A percentile compares a stretch with the other conserved stretches of the same genome.
phyloP scores from a whole-genome alignment of 345 rosid species.

The Boechera retrofracta region DNA sequence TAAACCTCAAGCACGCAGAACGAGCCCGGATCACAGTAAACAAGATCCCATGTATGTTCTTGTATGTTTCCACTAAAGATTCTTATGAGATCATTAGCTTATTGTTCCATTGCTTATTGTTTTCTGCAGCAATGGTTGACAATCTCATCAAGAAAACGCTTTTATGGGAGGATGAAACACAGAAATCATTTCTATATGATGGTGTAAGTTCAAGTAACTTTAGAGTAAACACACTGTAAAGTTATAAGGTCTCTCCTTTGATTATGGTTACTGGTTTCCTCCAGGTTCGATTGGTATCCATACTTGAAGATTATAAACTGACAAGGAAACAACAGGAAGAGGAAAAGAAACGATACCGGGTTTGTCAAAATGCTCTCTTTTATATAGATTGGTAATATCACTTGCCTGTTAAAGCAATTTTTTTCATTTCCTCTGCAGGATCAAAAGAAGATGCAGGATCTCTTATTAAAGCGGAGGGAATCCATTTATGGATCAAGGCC shows the following conservation, averaged over 20 bases:
- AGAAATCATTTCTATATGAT: conserved; percentile 72
- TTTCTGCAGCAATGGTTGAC: conserved; percentile 78
- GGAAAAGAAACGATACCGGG: conserved; percentile 85
- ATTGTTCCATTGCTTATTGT: conserved; percentile 1
- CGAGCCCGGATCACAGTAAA: conserved; percentile 75
- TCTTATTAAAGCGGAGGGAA: conserved; percentile 77
- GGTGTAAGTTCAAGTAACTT: conserved; percentile 62
- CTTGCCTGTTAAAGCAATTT: neutral
- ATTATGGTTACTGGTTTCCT: conserved; percentile 35
- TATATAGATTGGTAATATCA: neutral
- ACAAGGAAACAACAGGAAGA: conserved; percentile 83
- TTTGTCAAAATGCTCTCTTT: conserved; percentile 63
- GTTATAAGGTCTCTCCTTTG: conserved; percentile 54
- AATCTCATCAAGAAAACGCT: conserved; percentile 80
- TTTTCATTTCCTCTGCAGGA: conserved; percentile 54
- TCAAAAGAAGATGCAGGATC: conserved; percentile 96
- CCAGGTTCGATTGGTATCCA: conserved; percentile 79
- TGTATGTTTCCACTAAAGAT: neutral
- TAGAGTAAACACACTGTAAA: neutral
- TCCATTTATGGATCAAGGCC: conserved; percentile 90
- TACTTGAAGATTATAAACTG: conserved; percentile 87
- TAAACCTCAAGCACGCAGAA: conserved; percentile 92
- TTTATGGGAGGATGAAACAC: conserved; percentile 83
- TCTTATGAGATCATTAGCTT: conserved; percentile 14
- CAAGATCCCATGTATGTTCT: conserved; percentile 81